A percentile compares a stretch with the other conserved stretches of the same genome.
Conservation (phyloP, 2,329 filamentous ascomycete genomes). For the Paraconiothyrium sp. region DNA sequence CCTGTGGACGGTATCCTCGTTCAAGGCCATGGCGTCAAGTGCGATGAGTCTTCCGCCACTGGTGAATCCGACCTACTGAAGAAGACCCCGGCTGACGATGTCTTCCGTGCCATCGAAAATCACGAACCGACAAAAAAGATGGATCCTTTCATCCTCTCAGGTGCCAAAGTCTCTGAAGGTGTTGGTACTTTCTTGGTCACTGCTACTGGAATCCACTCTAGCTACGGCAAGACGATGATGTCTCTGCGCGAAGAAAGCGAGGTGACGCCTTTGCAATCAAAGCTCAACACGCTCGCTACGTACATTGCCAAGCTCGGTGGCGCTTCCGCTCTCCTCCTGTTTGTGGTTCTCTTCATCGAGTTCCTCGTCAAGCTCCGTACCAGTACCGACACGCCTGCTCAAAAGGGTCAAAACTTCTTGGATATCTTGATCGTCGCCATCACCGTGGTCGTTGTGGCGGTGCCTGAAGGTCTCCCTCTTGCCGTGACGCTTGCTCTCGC, state of each 20-base stretch:
- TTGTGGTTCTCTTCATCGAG: slow-evolving; percentile 85
- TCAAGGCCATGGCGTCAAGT: slow-evolving; percentile 72
- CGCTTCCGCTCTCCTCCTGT: slow-evolving; percentile 79
- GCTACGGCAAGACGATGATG: slow-evolving; percentile 80
- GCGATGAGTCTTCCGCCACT: slow-evolving; percentile 78
- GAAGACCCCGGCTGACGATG: slow-evolving; percentile 72
- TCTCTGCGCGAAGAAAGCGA: slow-evolving; percentile 79
- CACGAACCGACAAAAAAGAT: slow-evolving; percentile 71
- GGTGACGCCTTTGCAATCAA: slow-evolving; percentile 80
- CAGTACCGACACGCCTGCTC: slow-evolving; percentile 65
- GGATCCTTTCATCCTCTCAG: slow-evolving; percentile 89
- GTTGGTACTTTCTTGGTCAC: slow-evolving; percentile 80
- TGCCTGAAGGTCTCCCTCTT: slow-evolving; percentile 72
- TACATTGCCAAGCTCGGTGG: slow-evolving; percentile 83
- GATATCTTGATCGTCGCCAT: slow-evolving; percentile 71
- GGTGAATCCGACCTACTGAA: slow-evolving; percentile 78
- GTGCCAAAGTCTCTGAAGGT: slow-evolving; percentile 79
- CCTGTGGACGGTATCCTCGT: slow-evolving; percentile 78
- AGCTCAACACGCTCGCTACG: slow-evolving; percentile 79
- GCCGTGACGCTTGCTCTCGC: slow-evolving; percentile 74
- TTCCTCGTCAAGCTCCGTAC: slow-evolving; percentile 76
- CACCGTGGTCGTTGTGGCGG: slow-evolving; percentile 74
- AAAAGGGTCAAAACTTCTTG: slow-evolving; percentile 78
- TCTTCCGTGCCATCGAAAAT: slow-evolving; percentile 71
- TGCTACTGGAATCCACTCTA: slow-evolving; percentile 76